A percentile compares a stretch with the other conserved stretches of the same genome.
phyloP scores from a whole-genome alignment of 2,329 filamentous ascomycete species.

The Diaporthe destruens region DNA sequence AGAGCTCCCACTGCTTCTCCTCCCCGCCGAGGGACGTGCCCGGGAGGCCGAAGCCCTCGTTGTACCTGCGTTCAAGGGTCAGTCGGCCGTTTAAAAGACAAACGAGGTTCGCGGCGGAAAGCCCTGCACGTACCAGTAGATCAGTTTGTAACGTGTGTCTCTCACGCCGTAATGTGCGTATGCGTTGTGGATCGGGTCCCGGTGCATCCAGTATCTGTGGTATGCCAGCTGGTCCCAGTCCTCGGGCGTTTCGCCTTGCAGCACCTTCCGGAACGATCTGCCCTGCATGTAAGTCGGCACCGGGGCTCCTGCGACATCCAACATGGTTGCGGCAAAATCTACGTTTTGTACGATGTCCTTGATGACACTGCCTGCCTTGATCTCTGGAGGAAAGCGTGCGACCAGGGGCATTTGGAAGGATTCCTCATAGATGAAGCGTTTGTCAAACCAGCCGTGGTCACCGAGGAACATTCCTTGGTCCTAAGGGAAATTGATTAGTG shows the following conservation, averaged over 20 bases:
- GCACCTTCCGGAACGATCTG: conserved; percentile 55
- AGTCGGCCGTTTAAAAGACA: conserved; percentile 52
- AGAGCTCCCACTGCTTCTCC: conserved; percentile 66
- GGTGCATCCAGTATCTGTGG: conserved; percentile 69
- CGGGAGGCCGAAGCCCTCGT: conserved; percentile 16
- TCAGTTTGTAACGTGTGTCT: conserved; percentile 65
- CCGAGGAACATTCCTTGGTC: conserved; percentile 69
- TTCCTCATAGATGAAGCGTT: conserved; percentile 70
- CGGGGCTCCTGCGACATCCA: conserved; percentile 58
- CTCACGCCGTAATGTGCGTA: conserved; percentile 66
- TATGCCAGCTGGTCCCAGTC: conserved; percentile 66
- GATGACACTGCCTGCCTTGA: conserved; percentile 54
- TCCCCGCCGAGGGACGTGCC: conserved; percentile 42
- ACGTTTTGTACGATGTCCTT: conserved; percentile 66
- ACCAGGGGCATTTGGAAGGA: conserved; percentile 69
- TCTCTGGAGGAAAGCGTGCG: conserved; percentile 58
- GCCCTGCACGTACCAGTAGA: conserved; percentile 67
- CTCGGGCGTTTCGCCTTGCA: conserved; percentile 54
- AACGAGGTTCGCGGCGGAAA: conserved; percentile 59
- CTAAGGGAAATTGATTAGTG: not conserved
- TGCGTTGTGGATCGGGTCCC: conserved; percentile 62
- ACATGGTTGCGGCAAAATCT: conserved; percentile 64
- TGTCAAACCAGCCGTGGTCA: conserved; percentile 70
- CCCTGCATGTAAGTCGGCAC: conserved; percentile 66
- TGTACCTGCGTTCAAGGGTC: conserved; percentile 40